Percentiles rank a stretch among this genome's conserved stretches.
Evolutionary conservation across 2,329 filamentous ascomycete genomes (phyloP).

Genomic region (Orbilia javanica): DNA sequence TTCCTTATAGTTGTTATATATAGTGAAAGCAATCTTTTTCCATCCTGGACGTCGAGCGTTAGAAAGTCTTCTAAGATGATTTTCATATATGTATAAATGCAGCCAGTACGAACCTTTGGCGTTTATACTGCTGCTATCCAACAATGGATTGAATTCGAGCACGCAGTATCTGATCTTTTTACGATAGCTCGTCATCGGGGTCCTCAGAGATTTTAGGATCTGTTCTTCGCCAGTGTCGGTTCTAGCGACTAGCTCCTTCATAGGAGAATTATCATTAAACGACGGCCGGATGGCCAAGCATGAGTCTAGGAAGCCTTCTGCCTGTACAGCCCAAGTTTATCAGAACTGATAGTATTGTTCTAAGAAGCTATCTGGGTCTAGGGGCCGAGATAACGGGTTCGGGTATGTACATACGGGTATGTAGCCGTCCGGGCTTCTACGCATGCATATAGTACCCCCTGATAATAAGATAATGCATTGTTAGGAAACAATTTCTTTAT

Average conservation of each 20-base stretch:
- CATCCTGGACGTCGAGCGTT: slow-evolving; percentile 70
- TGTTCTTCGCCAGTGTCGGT: slow-evolving; percentile 68
- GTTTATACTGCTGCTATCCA: slow-evolving; percentile 92
- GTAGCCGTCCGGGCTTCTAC: slow-evolving; percentile 81
- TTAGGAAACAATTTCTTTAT: background rate
- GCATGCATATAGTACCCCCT: slow-evolving; percentile 89
- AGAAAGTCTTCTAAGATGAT: background rate
- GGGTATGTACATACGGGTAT: slow-evolving; percentile 73
- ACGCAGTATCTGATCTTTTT: slow-evolving; percentile 86
- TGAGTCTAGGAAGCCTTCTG: slow-evolving; percentile 79
- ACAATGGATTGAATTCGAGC: slow-evolving; percentile 83
- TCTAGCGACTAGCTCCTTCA: slow-evolving; percentile 71
- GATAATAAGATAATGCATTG: slow-evolving; percentile 8
- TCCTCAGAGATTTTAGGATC: slow-evolving; percentile 63
- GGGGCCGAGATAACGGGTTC: background rate
- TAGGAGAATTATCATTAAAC: slow-evolving; percentile 82
- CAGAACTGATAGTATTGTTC: background rate
- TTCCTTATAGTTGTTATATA: slow-evolving; percentile 85
- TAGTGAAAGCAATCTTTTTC: slow-evolving; percentile 82
- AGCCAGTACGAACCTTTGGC: slow-evolving; percentile 77
- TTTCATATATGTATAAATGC: background rate
- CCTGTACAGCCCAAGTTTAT: slow-evolving; percentile 62
- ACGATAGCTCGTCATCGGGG: slow-evolving; percentile 70
- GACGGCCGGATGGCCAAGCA: slow-evolving; percentile 84
- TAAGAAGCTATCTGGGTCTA: background rate